phyloP scores from a whole-genome alignment of 1,284 basidiomycete species.

The Exsudoporus floridanus region DNA sequence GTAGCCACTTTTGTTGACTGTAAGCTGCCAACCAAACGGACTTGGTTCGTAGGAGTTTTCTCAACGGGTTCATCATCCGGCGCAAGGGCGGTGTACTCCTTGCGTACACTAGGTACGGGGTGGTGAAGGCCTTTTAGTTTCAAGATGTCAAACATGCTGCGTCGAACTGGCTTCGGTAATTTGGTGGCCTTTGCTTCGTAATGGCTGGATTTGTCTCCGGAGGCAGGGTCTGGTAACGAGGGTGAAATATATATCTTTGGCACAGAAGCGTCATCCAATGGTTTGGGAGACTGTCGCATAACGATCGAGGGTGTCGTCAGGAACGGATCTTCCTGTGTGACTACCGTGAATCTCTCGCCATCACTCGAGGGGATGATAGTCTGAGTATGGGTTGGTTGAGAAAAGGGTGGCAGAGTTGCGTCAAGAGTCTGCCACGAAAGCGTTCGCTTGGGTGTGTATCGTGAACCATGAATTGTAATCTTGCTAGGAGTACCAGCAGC shows the following conservation, averaged over 20 bases:
- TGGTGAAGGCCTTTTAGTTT: constrained; percentile 15
- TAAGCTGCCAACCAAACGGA: not conserved
- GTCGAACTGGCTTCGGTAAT: constrained; percentile 23
- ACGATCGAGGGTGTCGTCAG: not conserved
- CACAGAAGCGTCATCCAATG: not conserved
- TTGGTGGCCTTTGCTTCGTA: not conserved
- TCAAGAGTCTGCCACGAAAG: constrained; percentile 14
- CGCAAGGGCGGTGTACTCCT: not conserved
- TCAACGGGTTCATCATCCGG: not conserved
- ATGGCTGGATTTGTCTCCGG: not conserved
- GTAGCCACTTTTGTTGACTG: not conserved
- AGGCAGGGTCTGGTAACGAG: not conserved
- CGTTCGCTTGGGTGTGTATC: constrained; percentile 16
- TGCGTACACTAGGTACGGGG: not conserved
- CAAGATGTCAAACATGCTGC: constrained; percentile 32
- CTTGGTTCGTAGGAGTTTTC: not conserved
- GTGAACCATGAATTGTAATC: constrained; percentile 33
- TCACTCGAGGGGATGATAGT: constrained; percentile 27
- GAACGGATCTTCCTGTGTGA: constrained; percentile 29
- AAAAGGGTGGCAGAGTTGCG: not conserved
- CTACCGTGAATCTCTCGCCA: constrained; percentile 30
- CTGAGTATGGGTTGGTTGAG: constrained; percentile 2
- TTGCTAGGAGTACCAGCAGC: constrained; percentile 37
- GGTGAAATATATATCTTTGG: constrained; percentile 7
- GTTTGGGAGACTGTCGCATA: not conserved